Percentiles rank a stretch among this genome's conserved stretches.
These are phyloP conservation scores for Isatis tinctoria DNA, from an alignment of 345 rosid species.

Conservation along the genomic window DNA sequence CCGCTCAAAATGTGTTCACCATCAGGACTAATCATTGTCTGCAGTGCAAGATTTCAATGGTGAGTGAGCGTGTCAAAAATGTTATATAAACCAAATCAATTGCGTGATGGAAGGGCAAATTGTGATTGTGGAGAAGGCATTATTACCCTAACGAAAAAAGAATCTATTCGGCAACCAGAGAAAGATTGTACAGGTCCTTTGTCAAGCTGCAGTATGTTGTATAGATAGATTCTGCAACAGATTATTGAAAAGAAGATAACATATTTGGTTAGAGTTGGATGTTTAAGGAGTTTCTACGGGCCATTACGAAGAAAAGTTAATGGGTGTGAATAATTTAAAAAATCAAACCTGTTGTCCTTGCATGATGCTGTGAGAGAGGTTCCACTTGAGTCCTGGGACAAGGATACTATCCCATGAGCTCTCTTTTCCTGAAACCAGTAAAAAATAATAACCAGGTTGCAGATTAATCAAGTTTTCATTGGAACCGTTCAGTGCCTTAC, in stretches of 20 bases:
- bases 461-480: background rate
- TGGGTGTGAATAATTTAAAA: background rate
- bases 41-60: slow-evolving; percentile 16
- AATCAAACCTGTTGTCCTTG: slow-evolving; percentile 74
- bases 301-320: background rate
- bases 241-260: background rate
- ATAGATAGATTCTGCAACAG: slow-evolving; percentile 64
- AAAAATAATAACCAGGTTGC: background rate
- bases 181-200: slow-evolving; percentile 69
- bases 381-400: slow-evolving; percentile 87
- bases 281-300: background rate
- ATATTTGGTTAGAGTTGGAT: slow-evolving; percentile 12
- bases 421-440: slow-evolving; percentile 51
- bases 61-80: background rate
- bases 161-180: slow-evolving; percentile 70
- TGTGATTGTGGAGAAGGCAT: background rate
- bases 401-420: slow-evolving; percentile 75
- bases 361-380: slow-evolving; percentile 79
- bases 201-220: slow-evolving; percentile 71
- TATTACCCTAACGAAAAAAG: slow-evolving; percentile 85
- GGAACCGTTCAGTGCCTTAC: background rate
- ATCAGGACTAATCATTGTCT: slow-evolving; percentile 95
- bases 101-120: background rate
- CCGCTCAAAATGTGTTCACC: slow-evolving; percentile 76
- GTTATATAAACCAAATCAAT: background rate